A percentile compares a stretch with the other conserved stretches of the same genome.
phyloP scores from a whole-genome alignment of 1,139 yeast species.

The Schwanniomyces etchellsii region DNA sequence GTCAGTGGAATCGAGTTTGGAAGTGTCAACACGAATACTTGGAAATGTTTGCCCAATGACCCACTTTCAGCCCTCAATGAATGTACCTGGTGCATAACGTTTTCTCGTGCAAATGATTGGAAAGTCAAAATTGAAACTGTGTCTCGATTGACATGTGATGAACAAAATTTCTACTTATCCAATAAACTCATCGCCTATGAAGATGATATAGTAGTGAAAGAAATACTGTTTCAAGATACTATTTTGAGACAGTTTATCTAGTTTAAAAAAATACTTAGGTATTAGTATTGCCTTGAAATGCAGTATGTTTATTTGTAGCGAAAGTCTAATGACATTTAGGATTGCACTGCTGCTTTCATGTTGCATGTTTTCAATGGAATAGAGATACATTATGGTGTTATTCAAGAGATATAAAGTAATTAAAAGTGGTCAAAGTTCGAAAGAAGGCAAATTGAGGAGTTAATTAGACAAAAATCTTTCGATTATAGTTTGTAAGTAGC shows the following conservation, averaged over 20 bases:
- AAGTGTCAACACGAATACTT: slow-evolving; percentile 25
- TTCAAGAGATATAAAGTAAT: too few relatives aligned
- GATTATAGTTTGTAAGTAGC: too few relatives aligned
- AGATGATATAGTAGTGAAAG: not conserved
- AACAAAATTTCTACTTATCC: not conserved
- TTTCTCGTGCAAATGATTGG: not conserved
- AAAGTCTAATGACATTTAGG: too few relatives aligned
- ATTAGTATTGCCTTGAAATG: too few relatives aligned
- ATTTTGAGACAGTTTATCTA: not conserved
- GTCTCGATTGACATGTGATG: not conserved
- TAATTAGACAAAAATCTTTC: too few relatives aligned
- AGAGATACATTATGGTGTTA: too few relatives aligned
- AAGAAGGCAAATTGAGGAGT: too few relatives aligned
- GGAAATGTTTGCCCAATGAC: slow-evolving; percentile 22
- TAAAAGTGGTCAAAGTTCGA: too few relatives aligned
- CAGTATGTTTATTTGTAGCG: too few relatives aligned
- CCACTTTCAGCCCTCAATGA: slow-evolving; percentile 12
- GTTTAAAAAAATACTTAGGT: too few relatives aligned
- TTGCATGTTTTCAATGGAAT: too few relatives aligned
- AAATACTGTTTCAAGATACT: not conserved
- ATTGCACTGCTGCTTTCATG: too few relatives aligned
- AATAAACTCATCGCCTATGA: not conserved
- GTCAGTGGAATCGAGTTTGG: slow-evolving; percentile 23
- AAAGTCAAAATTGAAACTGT: not conserved
- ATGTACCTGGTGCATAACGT: not conserved